Base-by-base conservation (phyloP, 192 early-diverging fungal species). In the Rhizophagus clarus region DNA sequence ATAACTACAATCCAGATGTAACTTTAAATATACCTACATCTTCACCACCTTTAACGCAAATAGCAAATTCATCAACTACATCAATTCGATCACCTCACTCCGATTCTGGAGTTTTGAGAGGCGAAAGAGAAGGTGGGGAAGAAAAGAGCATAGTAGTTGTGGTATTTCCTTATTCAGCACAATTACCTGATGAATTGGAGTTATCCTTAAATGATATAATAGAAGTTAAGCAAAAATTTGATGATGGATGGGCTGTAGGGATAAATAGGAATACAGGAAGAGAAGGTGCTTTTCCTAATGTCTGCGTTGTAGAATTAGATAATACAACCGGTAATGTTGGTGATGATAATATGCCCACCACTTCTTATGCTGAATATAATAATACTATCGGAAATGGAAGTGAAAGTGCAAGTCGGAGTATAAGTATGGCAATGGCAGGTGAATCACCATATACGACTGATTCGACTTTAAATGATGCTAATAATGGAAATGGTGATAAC, bases 241-340 rank as follows among this genome's bases (percentile, higher is more conserved):
- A 96, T 79, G 96, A 97, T 81, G 96, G 96, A 10, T 97, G 96
- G 96, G 95, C 93, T 28, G 87, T 96, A 3, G 96, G 96, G 31
- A 84, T 90, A 72, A 96, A 96, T 84, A 80, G 90, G 77, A 89
- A 86, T 61, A 93, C 94, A 4, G 88, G 90, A 1, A 49, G 82
- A 49, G 90, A 91, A 70, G 96, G 96, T 17, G 94, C 93, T 0
- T 97, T 97, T 90, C 96, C 96, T 14, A 76, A 94, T 4, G 93
- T 94, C 37, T 97, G 96, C 79, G 88, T 96, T 56, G 17, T 1
- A 56, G 51, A 20, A 56, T 56, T 56, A 6, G 51, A 51, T 42
- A 42, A 42, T 11, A 11, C 3, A 51, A 51, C 17, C 4, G 49
- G 20, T 7, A 56, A 56, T 56, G 17, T 20, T 56, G 51, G 51